These are phyloP conservation scores for Ophiostoma himal-ulmi DNA, from an alignment of 2,329 filamentous ascomycete species.

Conservation along the genomic window DNA sequence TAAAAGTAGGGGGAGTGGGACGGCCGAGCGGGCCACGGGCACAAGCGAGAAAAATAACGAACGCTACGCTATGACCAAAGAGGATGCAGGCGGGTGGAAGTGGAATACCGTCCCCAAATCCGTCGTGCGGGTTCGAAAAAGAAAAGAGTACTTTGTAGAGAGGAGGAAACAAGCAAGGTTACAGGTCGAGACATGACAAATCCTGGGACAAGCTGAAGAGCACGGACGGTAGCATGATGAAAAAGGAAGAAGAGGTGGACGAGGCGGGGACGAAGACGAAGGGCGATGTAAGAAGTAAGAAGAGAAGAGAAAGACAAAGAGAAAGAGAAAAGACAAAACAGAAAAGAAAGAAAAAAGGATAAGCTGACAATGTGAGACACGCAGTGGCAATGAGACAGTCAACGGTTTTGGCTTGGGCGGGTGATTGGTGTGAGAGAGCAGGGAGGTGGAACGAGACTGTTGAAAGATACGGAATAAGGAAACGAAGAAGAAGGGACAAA, in stretches of 20 bases:
- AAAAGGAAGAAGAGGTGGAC: not conserved
- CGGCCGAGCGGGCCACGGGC: slow-evolving; percentile 1
- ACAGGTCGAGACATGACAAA: not conserved
- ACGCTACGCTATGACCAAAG: slow-evolving; percentile 4
- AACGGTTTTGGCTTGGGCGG: slow-evolving; percentile 7
- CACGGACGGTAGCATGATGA: not conserved
- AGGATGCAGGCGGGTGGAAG: not conserved
- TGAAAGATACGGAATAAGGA: not conserved
- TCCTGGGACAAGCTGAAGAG: not conserved
- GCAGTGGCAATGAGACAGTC: slow-evolving; percentile 12
- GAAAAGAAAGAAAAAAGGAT: not conserved
- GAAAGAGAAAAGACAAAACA: not conserved
- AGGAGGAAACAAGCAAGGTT: not conserved
- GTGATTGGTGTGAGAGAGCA: not conserved
- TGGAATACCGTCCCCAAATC: not conserved
- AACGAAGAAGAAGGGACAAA: not conserved
- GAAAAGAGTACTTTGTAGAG: not conserved
- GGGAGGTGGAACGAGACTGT: not conserved
- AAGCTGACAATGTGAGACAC: slow-evolving; percentile 6
- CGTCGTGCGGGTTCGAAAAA: not conserved
- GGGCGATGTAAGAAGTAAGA: not conserved
- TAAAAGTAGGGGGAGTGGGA: not conserved
- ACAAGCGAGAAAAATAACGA: not conserved
- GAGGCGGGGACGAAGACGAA: too few species aligned
- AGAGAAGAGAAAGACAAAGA: not conserved